Evolutionary conservation across 306 rosid genomes (phyloP), one percentile per base, ranked within the genome.

Genomic region (Pueraria montana): DNA sequence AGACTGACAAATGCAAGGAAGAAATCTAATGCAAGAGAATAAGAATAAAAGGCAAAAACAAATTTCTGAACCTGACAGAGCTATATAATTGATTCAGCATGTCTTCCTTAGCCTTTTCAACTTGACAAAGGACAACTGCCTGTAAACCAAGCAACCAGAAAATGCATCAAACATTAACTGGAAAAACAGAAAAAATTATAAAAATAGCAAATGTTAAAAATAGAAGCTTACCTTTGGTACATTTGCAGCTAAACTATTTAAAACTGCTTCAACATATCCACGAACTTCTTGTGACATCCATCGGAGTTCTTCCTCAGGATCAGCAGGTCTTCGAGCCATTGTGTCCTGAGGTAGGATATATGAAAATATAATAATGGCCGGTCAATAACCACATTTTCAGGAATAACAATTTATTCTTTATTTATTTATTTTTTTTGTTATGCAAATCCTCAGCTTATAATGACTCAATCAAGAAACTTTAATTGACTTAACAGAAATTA

Each of bases 231-330:
- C 99, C 82, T 95, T 95, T 24, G 99, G 99, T 27, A 95, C 98
- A 87, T 93, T 95, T 36, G 99, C 99, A 84, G 96, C 99, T 91
- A 95, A 92, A 91, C 99, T 95, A 90, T 93, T 95, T 87, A 95
- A 87, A 71, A 95, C 99, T 74, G 99, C 99, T 87, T 95, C 98
- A 71, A 95, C 97, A 82, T 95, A 95, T 67, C 99, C 99, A 61
- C 99, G 95, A 32, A 95, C 99, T 91, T 95, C 99, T 84, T 95
- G 98, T 76, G 99, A 91, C 98, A 95, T 95, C 99, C 99, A 93
- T 79, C 97, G 84, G 30, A 95, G 98, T 84, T 95, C 99, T 90
- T 95, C 99, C 87, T 95, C 99, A 11, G 99, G 99, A 79, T 95
- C 98, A 64, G 90, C 99, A 81, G 99, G 98, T 80, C 94, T 93